phyloP scores from a whole-genome alignment of 306 rosid genomes.

The Dryas drummondii region DNA sequence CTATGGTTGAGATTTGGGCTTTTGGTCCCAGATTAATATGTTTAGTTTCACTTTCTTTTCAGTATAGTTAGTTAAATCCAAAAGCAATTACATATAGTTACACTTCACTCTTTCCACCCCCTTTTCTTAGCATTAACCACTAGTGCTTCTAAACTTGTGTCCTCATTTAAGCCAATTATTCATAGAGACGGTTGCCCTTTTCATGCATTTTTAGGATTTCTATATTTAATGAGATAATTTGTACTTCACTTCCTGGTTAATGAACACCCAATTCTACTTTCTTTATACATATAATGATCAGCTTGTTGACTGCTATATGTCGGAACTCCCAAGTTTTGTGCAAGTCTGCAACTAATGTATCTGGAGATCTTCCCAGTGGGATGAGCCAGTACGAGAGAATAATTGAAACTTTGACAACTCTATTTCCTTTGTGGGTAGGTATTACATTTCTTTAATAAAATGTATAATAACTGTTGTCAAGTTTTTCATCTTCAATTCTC shows the following conservation, averaged over 20 bases:
- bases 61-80: neutral
- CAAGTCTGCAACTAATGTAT: constrained; percentile 52
- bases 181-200: neutral
- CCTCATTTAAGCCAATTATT: neutral
- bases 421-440: constrained; percentile 93
- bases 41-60: neutral
- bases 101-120: neutral
- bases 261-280: constrained; percentile 1
- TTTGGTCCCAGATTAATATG: neutral
- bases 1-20: neutral
- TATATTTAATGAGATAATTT: neutral
- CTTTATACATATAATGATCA: constrained; percentile 6
- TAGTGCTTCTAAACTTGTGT: constrained; percentile 1
- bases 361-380: constrained; percentile 62
- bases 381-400: constrained; percentile 64
- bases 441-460: constrained; percentile 2
- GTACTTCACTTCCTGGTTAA: neutral
- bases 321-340: constrained; percentile 58
- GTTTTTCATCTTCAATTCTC: neutral
- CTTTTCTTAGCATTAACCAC: neutral
- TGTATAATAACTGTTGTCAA: neutral
- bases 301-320: constrained; percentile 24
- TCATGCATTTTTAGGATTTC: neutral
- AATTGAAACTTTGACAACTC: constrained; percentile 80
- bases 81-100: neutral